Conservation (phyloP, 257 asterid species). For the Primulina huaijiensis region DNA sequence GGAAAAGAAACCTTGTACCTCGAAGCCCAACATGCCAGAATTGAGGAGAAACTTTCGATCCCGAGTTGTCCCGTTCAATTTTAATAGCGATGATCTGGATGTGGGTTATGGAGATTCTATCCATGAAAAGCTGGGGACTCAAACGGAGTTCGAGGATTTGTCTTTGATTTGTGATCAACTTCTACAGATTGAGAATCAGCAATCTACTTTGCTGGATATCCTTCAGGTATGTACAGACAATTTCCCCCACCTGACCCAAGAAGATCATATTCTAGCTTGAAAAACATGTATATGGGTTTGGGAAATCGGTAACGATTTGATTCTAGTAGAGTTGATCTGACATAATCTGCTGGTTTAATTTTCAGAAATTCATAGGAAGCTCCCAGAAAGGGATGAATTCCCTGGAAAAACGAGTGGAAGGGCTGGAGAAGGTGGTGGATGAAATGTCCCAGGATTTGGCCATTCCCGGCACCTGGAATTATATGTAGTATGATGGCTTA, state of each 20-base stretch:
- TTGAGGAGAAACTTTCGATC: conserved; percentile 32
- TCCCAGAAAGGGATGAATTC: conserved; percentile 48
- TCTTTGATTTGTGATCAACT: conserved; percentile 66
- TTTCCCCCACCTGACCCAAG: too few species aligned
- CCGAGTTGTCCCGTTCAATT: conserved; percentile 55
- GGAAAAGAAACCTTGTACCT: conserved; percentile 33
- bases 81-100: conserved; percentile 20
- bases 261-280: too few species aligned
- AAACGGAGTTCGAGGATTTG: conserved; percentile 58
- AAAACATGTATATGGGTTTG: not conserved
- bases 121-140: conserved; percentile 28
- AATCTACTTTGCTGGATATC: conserved; percentile 67
- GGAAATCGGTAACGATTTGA: not conserved
- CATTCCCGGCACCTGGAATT: conserved; percentile 11
- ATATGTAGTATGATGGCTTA: too few species aligned
- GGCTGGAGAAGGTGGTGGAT: conserved; percentile 45
- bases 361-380: conserved; percentile 51
- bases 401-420: conserved; percentile 48
- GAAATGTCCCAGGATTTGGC: conserved; percentile 48
- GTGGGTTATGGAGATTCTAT: conserved; percentile 10
- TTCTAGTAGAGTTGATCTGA: not conserved
- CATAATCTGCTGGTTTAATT: not conserved
- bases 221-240: conserved; percentile 52
- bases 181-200: conserved; percentile 74
- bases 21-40: conserved; percentile 32